Conservation (phyloP, 805 yeast genomes). For the Lachancea sp. region DNA sequence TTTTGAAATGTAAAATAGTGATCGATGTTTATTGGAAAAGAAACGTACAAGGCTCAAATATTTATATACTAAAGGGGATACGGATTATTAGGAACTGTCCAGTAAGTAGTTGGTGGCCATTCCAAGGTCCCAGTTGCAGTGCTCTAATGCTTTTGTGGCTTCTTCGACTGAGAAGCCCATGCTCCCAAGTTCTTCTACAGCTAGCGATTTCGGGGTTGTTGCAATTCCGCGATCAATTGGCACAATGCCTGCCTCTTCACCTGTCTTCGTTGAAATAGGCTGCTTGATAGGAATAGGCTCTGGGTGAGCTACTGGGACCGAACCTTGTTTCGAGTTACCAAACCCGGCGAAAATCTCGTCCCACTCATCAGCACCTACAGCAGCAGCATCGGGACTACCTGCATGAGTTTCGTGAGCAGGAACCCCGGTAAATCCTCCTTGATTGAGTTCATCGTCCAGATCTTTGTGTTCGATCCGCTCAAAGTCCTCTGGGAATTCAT, state of each 20-base stretch:
- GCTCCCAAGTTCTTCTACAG: constrained; percentile 72
- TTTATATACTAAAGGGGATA: neutral
- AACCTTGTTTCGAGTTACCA: constrained; percentile 37
- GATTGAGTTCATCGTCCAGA: constrained; percentile 23
- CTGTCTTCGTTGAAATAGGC: constrained; percentile 12
- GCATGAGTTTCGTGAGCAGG: constrained; percentile 6
- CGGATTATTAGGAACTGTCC: constrained; percentile 50
- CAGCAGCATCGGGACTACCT: constrained; percentile 8
- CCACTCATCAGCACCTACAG: constrained; percentile 70
- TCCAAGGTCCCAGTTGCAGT: constrained; percentile 67
- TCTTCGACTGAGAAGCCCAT: constrained; percentile 79
- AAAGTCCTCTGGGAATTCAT: constrained; percentile 24
- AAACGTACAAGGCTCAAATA: neutral
- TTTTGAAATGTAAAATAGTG: neutral
- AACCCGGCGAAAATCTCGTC: constrained; percentile 88
- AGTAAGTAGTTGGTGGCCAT: constrained; percentile 82
- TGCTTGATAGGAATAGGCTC: constrained; percentile 13
- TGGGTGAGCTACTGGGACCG: constrained; percentile 7
- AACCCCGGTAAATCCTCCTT: constrained; percentile 21
- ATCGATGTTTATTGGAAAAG: neutral
- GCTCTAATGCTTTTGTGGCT: constrained; percentile 61
- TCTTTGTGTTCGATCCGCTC: constrained; percentile 25
- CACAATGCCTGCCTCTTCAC: neutral
- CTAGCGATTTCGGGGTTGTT: constrained; percentile 44
- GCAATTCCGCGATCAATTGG: constrained; percentile 32